Evolutionary conservation across 805 yeast species (phyloP).

Genomic region (Cyberlindnera mississippiensis): DNA sequence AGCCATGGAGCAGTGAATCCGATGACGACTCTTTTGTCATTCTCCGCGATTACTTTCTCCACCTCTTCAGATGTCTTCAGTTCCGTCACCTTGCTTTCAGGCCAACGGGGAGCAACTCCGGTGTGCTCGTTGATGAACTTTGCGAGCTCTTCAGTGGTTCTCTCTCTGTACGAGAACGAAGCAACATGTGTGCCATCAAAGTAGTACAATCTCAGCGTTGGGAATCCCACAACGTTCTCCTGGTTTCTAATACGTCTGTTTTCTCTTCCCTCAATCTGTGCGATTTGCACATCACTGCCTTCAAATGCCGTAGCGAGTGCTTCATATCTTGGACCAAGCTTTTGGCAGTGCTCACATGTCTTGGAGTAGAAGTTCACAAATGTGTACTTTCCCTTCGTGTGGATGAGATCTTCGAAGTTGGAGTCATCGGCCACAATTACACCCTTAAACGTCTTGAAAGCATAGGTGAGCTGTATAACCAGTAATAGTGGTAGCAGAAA

Average conservation of each 20-base stretch:
- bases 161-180: conserved; percentile 32
- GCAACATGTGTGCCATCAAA: conserved; percentile 38
- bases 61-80: conserved; percentile 17
- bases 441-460: conserved; percentile 17
- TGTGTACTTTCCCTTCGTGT: conserved; percentile 21
- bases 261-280: conserved; percentile 32
- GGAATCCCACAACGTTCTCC: conserved; percentile 43
- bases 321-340: conserved; percentile 42
- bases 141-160: conserved; percentile 31
- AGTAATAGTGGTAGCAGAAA: conserved; percentile 1
- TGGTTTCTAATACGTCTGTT: conserved; percentile 34
- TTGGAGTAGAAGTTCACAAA: conserved; percentile 37
- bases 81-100: conserved; percentile 19
- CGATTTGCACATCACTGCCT: conserved; percentile 32
- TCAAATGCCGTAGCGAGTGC: conserved; percentile 42
- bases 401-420: conserved; percentile 20
- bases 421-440: conserved; percentile 24
- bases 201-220: conserved; percentile 44
- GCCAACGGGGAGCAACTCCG: conserved; percentile 33
- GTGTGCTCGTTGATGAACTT: conserved; percentile 31
- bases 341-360: conserved; percentile 43
- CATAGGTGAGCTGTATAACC: conserved; percentile 3
- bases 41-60: conserved; percentile 5
- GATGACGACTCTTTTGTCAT: conserved; percentile 17
- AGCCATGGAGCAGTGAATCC: conserved; percentile 37